A percentile compares a stretch with the other conserved stretches of the same genome.
Conservation (phyloP, 2,329 filamentous ascomycete species). For the Lecanosticta acicola region DNA sequence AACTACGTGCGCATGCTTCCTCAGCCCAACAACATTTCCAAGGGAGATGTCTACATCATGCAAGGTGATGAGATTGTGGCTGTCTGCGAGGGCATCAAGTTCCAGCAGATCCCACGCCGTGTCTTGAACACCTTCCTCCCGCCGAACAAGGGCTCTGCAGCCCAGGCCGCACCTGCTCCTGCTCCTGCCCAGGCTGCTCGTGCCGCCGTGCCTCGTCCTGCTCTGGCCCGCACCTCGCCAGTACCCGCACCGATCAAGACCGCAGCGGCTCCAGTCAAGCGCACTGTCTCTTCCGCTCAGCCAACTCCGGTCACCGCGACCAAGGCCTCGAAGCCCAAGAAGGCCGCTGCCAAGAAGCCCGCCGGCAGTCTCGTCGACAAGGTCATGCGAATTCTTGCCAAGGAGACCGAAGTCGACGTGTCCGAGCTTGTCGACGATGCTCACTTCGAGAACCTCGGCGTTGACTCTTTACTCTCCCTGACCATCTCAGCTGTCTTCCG, state of each 20-base stretch:
- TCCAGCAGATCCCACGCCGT: slow-evolving; percentile 61
- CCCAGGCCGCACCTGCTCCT: slow-evolving; percentile 31
- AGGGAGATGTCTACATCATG: slow-evolving; percentile 57
- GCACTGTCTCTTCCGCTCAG: slow-evolving; percentile 22
- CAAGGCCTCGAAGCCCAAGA: slow-evolving; percentile 49
- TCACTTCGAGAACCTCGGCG: slow-evolving; percentile 57
- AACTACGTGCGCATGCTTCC: slow-evolving; percentile 60
- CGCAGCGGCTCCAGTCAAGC: slow-evolving; percentile 16
- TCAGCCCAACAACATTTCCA: slow-evolving; percentile 49
- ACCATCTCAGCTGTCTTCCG: slow-evolving; percentile 58
- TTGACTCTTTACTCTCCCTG: slow-evolving; percentile 57
- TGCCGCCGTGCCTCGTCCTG: slow-evolving; percentile 8
- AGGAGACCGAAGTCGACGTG: slow-evolving; percentile 57
- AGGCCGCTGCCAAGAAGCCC: slow-evolving; percentile 51
- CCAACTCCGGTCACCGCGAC: slow-evolving; percentile 29
- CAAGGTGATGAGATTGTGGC: slow-evolving; percentile 55
- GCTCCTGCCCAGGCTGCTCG: slow-evolving; percentile 31
- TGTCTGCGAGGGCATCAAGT: slow-evolving; percentile 58
- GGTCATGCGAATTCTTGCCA: slow-evolving; percentile 62
- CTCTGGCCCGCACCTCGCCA: slow-evolving; percentile 8
- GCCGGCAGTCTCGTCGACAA: slow-evolving; percentile 43
- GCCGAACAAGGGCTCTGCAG: slow-evolving; percentile 43
- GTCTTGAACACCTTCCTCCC: slow-evolving; percentile 63
- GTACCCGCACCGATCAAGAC: slow-evolving; percentile 20
- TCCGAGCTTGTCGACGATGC: slow-evolving; percentile 55